These are phyloP conservation scores for Paramecium octaurelia DNA, from an alignment of 73 alveolate species.

Conservation along the genomic window DNA sequence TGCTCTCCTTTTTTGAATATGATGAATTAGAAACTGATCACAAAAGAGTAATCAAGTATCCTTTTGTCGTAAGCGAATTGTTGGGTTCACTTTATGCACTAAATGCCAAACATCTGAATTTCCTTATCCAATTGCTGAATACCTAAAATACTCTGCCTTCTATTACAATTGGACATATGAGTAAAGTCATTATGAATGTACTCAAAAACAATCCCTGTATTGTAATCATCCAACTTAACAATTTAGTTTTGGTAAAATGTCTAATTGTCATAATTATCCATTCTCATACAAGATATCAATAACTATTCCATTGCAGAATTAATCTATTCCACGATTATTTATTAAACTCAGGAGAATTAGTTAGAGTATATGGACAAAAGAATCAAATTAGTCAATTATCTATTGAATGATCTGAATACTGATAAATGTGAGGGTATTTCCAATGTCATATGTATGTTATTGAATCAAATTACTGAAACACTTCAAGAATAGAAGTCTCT, in stretches of 20 bases:
- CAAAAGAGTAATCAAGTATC: neutral
- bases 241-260: neutral
- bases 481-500: neutral
- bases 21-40: constrained; percentile 10
- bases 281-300: neutral
- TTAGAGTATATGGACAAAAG: neutral
- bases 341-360: neutral
- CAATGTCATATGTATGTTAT: neutral
- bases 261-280: neutral
- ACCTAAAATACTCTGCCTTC: neutral
- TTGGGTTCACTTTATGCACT: neutral
- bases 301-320: neutral
- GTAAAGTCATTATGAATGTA: neutral
- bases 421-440: neutral
- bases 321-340: neutral
- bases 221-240: neutral
- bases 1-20: neutral
- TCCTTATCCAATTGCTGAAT: neutral
- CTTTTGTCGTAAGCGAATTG: neutral
- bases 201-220: neutral
- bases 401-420: neutral
- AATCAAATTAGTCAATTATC: neutral
- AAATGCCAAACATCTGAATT: neutral
- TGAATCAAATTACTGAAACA: neutral
- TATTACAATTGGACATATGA: neutral